Evolutionary conservation across 371 early-diverging fungal genomes (phyloP), one percentile per base, ranked within the genome.

Genomic region (Basidiobolus meristosporus): DNA sequence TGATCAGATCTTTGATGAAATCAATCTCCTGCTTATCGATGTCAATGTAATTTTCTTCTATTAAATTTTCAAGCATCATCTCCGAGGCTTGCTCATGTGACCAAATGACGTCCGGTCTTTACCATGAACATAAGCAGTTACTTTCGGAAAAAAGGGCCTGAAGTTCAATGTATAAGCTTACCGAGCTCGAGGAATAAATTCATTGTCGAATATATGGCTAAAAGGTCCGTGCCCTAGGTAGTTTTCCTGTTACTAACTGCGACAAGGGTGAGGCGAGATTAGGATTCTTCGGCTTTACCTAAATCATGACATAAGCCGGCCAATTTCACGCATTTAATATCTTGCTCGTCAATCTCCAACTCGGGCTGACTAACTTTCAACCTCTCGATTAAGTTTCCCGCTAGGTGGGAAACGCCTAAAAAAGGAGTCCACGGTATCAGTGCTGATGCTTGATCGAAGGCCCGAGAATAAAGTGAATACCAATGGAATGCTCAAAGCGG

Each of bases 281-380:
- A n/a, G n/a, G n/a, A n/a, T n/a, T n/a, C n/a, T n/a, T n/a, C n/a
- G n/a, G n/a, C n/a, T n/a, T 39, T 63, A 65, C 91, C 91, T 3
- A 91, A 61, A 53, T 96, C 97, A 56, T 96, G 97, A 46, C 87
- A 86, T 10, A 97, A 57, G 3, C 92, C 97, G 19, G 97, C 97
- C 7, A 95, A 54, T 31, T 73, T 76, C 19, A 95, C 76, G 56
- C 86, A 87, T 55, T 72, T 67, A 20, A 82, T 61, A 43, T 97
- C 96, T 16, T 65, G 63, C 4, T 69, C 59, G 14, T 65, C 67
- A 17, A 96, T 86, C 3, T 62, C 65, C 23, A 91, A 65, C 30
- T 83, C 82, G 6, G 87, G 90, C 42, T 93, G 95, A 2, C 63
- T 65, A 36, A 57, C 50, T 23, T 59, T 55, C 23, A 95, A 63